Evolutionary conservation across 305 asterid genomes (phyloP).

Genomic region (Solanum hybrid): DNA sequence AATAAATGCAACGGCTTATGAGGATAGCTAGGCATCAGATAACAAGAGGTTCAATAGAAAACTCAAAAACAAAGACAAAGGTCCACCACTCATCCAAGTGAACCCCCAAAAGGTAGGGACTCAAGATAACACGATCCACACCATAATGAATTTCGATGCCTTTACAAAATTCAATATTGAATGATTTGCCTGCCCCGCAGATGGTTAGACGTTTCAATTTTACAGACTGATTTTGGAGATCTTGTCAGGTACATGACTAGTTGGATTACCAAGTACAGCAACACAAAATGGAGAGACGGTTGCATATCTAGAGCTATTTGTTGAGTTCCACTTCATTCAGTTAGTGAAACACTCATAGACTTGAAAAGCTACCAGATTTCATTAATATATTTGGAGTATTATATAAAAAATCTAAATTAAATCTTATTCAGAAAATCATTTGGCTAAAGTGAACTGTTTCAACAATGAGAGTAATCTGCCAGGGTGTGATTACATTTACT

Average conservation of each 20-base stretch:
- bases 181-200: background rate
- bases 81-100: slow-evolving; percentile 6
- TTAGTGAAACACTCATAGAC: background rate
- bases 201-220: background rate
- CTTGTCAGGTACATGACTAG: background rate
- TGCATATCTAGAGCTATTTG: background rate
- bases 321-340: background rate
- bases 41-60: slow-evolving; percentile 10
- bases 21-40: slow-evolving; percentile 3
- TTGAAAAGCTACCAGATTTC: background rate
- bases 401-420: background rate
- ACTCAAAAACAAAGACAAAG: background rate
- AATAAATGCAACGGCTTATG: slow-evolving; percentile 9
- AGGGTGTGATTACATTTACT: background rate
- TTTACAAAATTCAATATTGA: background rate
- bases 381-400: background rate
- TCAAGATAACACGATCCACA: background rate
- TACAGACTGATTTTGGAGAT: background rate
- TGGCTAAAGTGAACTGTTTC: background rate
- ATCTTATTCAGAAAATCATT: background rate
- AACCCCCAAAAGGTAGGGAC: background rate
- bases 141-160: background rate
- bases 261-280: background rate
- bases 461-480: background rate
- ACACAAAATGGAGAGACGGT: background rate